Evolutionary conservation across 352 stramenopile genomes (phyloP).

Genomic region (Blastocystis sp.): DNA sequence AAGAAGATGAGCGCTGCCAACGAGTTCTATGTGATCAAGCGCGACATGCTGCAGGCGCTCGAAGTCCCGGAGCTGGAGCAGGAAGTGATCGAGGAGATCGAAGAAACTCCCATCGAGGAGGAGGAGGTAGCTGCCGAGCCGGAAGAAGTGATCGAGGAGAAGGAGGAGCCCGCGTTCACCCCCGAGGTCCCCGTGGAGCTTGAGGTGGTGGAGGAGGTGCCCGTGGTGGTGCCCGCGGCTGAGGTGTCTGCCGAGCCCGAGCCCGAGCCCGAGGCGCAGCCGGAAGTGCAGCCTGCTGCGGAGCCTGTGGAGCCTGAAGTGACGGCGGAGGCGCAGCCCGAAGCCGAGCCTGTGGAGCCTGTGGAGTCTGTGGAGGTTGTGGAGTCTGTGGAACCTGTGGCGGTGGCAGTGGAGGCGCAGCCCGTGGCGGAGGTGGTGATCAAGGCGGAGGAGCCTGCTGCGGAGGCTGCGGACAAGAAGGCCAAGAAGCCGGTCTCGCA

Average conservation of each 20-base stretch:
- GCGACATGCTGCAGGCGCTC: slow-evolving; percentile 52
- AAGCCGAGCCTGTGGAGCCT: background rate
- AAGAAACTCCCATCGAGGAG: background rate
- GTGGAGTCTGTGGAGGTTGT: background rate
- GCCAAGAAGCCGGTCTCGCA: background rate
- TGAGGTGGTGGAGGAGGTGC: background rate
- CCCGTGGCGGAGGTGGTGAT: background rate
- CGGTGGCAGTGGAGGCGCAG: background rate
- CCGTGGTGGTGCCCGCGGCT: background rate
- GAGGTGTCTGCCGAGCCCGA: background rate
- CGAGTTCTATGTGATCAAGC: slow-evolving; percentile 68
- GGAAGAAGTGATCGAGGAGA: background rate
- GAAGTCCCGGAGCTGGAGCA: slow-evolving; percentile 57
- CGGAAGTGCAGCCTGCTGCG: background rate
- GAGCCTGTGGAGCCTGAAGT: background rate
- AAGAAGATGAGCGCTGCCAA: slow-evolving; percentile 9
- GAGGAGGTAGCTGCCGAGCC: background rate
- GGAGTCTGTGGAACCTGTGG: background rate
- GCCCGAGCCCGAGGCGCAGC: background rate
- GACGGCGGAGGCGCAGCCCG: background rate
- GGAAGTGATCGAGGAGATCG: background rate
- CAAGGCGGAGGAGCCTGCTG: background rate
- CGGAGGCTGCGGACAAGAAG: background rate
- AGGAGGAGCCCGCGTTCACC: background rate
- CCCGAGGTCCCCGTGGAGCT: background rate